Base-by-base conservation (phyloP, 106 monocot genomes). In the Posidonia australis region DNA sequence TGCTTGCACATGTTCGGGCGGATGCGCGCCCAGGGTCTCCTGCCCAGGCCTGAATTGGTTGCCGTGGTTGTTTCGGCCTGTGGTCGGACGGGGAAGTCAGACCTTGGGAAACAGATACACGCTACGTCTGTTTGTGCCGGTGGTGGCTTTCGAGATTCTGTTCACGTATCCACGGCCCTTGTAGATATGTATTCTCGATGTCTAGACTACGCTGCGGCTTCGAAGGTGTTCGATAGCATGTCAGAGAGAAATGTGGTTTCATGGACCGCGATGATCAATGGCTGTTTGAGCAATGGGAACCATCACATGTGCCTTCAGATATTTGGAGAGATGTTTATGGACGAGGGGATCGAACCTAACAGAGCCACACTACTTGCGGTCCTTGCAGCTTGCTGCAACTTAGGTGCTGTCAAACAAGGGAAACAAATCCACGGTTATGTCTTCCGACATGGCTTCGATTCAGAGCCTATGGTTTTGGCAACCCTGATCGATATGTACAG, bases 211-310 rank as follows among this genome's bases (percentile, higher is more conserved):
- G 10, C 28, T 14, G 36, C 69, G 9, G 74, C 69, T 1, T 13
- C 42, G 31, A 70, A 11, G 36, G 65, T 77, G 23, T 81, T 81
- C 30, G 29, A 17, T 25, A 5, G 11, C 45, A 77, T 81, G 81
- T 42, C 57, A 14, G 69, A 69, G 36, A 76, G 65, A 20, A 77
- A 76, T 62, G 70, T 60, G 60, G 74, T 74, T 11, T 64, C 78
- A 31, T 78, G 78, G 78, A 78, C 78, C 7, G 72, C 78, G 10
- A 67, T 72, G 73, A 74, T 79, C 44, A 54, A 49, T 2, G 79
- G 65, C 9, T 79, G 64, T 56, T 23, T 70, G 24, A 30, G 13
- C 10, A 47, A 36, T 49, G 70, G 70, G 5, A 36, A 28, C 4
- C 26, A 60, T 10, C 21, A 22, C 14, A 1, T 61, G 62, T 52